Conservation (phyloP, 2,329 filamentous ascomycete genomes). For the Cercospora brassicicola region DNA sequence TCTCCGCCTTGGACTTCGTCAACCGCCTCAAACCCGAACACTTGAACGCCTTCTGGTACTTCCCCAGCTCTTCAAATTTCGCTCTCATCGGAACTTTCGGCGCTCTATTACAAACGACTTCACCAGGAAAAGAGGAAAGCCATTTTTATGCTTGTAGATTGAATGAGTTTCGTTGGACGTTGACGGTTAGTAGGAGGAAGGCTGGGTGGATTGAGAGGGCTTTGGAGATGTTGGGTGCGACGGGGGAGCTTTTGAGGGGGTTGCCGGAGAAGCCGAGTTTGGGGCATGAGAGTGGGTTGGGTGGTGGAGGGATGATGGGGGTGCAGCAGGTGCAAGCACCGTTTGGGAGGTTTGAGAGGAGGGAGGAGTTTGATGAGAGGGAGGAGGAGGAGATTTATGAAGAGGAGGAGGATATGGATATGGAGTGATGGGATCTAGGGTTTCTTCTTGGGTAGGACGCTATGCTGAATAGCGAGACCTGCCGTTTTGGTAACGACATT, state of each 20-base stretch:
- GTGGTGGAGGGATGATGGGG: not conserved
- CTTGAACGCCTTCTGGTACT: slow-evolving; percentile 89
- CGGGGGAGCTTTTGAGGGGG: slow-evolving; percentile 46
- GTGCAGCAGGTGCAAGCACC: not conserved
- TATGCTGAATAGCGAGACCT: not conserved
- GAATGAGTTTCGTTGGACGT: slow-evolving; percentile 89
- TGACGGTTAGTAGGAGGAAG: slow-evolving; percentile 79
- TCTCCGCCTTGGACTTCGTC: slow-evolving; percentile 96
- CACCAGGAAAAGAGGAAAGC: slow-evolving; percentile 81
- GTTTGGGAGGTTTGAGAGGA: not conserved
- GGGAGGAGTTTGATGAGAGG: not conserved
- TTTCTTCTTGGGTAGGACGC: too few species aligned
- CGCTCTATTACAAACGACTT: slow-evolving; percentile 83
- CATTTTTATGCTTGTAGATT: slow-evolving; percentile 87
- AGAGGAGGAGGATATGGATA: not conserved
- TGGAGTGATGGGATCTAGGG: not conserved
- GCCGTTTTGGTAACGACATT: not conserved
- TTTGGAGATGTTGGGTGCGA: slow-evolving; percentile 48
- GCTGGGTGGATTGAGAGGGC: slow-evolving; percentile 53
- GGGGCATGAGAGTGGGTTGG: not conserved
- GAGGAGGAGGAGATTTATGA: not conserved
- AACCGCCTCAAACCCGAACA: slow-evolving; percentile 86
- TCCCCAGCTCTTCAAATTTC: slow-evolving; percentile 85
- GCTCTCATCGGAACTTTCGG: slow-evolving; percentile 94
- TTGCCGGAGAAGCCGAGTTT: slow-evolving; percentile 46